Evolutionary conservation across 2,329 filamentous ascomycete genomes (phyloP).

Genomic region (Sporothrix humicola): DNA sequence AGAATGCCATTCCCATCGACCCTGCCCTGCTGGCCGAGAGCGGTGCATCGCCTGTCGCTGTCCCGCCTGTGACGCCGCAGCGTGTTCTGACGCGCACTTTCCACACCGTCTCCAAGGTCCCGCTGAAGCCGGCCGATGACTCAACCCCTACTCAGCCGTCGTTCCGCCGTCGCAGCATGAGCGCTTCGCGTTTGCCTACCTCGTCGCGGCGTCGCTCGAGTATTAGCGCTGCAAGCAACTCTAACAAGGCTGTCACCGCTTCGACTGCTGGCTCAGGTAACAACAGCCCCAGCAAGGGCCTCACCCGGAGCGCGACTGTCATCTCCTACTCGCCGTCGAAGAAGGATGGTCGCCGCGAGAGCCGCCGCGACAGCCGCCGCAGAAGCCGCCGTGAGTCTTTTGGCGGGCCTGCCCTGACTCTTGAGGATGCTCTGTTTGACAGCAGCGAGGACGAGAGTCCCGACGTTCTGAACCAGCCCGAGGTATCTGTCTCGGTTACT

Average conservation of each 20-base stretch:
- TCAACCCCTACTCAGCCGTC: constrained; percentile 53
- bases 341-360: constrained; percentile 40
- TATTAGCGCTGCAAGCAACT: background rate
- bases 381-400: constrained; percentile 40
- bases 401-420: constrained; percentile 26
- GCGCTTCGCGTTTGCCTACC: constrained; percentile 54
- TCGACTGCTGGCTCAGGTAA: background rate
- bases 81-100: constrained; percentile 61
- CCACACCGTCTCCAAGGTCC: constrained; percentile 78
- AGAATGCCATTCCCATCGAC: constrained; percentile 65
- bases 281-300: constrained; percentile 37
- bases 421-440: constrained; percentile 36
- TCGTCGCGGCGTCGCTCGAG: constrained; percentile 48
- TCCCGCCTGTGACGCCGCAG: constrained; percentile 61
- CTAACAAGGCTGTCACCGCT: background rate
- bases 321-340: constrained; percentile 62
- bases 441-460: constrained; percentile 24
- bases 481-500: background rate
- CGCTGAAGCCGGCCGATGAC: constrained; percentile 71
- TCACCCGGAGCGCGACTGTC: constrained; percentile 57
- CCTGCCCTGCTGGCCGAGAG: constrained; percentile 49
- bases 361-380: constrained; percentile 30
- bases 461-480: background rate
- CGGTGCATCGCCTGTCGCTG: constrained; percentile 37
- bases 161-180: constrained; percentile 57